A percentile compares a stretch with the other conserved stretches of the same genome.
Conservation (phyloP, 139 green algal genomes). For the Coccomyxa sp. region DNA sequence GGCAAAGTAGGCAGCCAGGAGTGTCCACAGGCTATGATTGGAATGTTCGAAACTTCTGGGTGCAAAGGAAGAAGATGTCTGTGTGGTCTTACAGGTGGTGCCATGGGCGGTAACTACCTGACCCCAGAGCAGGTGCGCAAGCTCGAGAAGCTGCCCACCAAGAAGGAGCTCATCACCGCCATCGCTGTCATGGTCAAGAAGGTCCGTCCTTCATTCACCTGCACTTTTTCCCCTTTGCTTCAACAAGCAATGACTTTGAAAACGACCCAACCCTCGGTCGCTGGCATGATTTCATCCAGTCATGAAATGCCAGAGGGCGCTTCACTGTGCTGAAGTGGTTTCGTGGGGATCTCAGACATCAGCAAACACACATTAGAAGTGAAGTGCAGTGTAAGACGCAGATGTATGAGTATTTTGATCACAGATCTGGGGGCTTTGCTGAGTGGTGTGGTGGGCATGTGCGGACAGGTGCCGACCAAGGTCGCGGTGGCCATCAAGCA, state of each 20-base stretch:
- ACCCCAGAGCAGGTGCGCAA: conserved; percentile 52
- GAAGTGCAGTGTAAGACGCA: not conserved
- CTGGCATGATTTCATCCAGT: not conserved
- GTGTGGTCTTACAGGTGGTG: not conserved
- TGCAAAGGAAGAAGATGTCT: not conserved
- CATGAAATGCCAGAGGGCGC: not conserved
- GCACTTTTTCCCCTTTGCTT: not conserved
- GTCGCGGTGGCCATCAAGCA: conserved; percentile 61
- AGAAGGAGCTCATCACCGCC: conserved; percentile 74
- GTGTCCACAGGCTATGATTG: not conserved
- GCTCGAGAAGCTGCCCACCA: conserved; percentile 85
- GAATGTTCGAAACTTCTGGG: not conserved
- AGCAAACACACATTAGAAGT: not conserved
- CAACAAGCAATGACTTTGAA: not conserved
- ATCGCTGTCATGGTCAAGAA: conserved; percentile 79
- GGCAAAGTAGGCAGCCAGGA: too few relatives aligned
- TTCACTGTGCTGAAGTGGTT: not conserved
- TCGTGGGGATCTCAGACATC: not conserved
- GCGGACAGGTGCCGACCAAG: conserved; percentile 67
- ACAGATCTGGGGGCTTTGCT: not conserved
- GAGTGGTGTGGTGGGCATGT: not conserved
- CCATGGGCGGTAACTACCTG: conserved; percentile 1
- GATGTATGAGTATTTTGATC: not conserved
- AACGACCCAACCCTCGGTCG: not conserved
- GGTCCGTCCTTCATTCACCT: conserved; percentile 18